phyloP scores from a whole-genome alignment of 306 rosid species.

The Potentilla sterilis region DNA sequence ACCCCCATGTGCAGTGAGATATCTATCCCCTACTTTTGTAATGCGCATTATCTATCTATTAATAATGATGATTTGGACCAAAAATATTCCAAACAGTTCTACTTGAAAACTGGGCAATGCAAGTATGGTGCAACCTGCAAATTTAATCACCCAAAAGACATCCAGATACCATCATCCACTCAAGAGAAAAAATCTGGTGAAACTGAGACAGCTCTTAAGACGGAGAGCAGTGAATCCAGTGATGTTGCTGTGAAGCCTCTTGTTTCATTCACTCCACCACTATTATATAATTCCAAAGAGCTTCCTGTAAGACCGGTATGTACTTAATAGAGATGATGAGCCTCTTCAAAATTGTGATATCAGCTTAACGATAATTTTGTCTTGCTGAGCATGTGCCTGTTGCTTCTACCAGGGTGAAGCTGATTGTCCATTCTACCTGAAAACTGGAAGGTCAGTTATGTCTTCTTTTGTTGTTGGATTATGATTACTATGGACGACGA shows the following conservation, averaged over 20 bases:
- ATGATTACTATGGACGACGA: slow-evolving; percentile 15
- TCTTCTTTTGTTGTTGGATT: slow-evolving; percentile 14
- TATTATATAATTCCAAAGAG: slow-evolving; percentile 76
- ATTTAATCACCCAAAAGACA: slow-evolving; percentile 90
- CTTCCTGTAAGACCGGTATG: slow-evolving; percentile 91
- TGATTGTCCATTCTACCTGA: slow-evolving; percentile 98
- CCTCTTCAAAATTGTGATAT: background rate
- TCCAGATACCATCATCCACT: slow-evolving; percentile 51
- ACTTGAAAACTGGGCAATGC: slow-evolving; percentile 88
- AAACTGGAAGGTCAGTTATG: slow-evolving; percentile 82
- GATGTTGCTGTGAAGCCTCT: slow-evolving; percentile 42
- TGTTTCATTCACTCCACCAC: slow-evolving; percentile 52
- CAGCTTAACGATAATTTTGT: slow-evolving; percentile 16
- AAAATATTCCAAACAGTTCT: slow-evolving; percentile 55
- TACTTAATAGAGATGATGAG: background rate
- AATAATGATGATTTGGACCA: slow-evolving; percentile 3
- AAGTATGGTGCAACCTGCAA: slow-evolving; percentile 80
- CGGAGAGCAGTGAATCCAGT: slow-evolving; percentile 25
- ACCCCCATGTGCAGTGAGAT: slow-evolving; percentile 79
- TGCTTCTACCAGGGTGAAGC: slow-evolving; percentile 76
- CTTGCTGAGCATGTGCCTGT: slow-evolving; percentile 21
- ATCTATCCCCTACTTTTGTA: slow-evolving; percentile 27
- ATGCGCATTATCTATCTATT: slow-evolving; percentile 19
- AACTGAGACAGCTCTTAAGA: slow-evolving; percentile 34
- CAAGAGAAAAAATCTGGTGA: slow-evolving; percentile 47